phyloP scores from a whole-genome alignment of 352 stramenopile species.

The Blastocystis hominis region DNA sequence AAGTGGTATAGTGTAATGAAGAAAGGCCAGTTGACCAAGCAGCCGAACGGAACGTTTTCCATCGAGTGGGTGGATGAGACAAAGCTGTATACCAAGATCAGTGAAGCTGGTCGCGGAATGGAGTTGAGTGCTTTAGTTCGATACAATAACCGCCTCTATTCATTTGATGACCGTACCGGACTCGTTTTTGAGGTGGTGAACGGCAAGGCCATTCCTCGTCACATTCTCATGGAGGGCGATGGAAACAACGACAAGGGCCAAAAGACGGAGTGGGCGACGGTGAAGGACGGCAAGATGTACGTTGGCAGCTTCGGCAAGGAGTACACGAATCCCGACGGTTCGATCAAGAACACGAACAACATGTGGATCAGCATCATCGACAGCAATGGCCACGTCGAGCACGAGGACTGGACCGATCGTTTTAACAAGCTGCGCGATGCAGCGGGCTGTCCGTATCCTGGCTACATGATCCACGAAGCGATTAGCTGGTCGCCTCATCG shows the following conservation, averaged over 20 bases:
- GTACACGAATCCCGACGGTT: conserved; percentile 78
- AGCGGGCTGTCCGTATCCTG: conserved; percentile 75
- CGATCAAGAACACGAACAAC: conserved; percentile 86
- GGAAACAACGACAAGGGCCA: conserved; percentile 89
- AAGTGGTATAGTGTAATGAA: conserved; percentile 79
- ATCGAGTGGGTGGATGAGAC: conserved; percentile 63
- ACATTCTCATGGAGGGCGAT: conserved; percentile 91
- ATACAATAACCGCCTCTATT: conserved; percentile 78
- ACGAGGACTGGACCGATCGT: conserved; percentile 82
- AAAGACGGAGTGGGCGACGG: conserved; percentile 95
- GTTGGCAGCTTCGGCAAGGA: conserved; percentile 88
- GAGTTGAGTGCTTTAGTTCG: conserved; percentile 84
- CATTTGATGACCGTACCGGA: conserved; percentile 94
- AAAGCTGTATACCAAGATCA: conserved; percentile 68
- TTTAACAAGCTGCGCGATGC: conserved; percentile 81
- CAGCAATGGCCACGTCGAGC: conserved; percentile 67
- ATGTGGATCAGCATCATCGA: conserved; percentile 85
- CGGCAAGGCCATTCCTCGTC: conserved; percentile 74
- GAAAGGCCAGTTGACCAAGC: conserved; percentile 75
- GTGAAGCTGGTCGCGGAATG: conserved; percentile 85
- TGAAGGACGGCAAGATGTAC: conserved; percentile 90
- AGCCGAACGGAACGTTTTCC: conserved; percentile 62
- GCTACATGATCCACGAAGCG: conserved; percentile 93
- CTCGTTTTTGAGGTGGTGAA: conserved; percentile 88
- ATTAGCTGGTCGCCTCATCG: conserved; percentile 84